Conservation (phyloP, 1,284 basidiomycete genomes). For the Ceratobasidium theobromae region DNA sequence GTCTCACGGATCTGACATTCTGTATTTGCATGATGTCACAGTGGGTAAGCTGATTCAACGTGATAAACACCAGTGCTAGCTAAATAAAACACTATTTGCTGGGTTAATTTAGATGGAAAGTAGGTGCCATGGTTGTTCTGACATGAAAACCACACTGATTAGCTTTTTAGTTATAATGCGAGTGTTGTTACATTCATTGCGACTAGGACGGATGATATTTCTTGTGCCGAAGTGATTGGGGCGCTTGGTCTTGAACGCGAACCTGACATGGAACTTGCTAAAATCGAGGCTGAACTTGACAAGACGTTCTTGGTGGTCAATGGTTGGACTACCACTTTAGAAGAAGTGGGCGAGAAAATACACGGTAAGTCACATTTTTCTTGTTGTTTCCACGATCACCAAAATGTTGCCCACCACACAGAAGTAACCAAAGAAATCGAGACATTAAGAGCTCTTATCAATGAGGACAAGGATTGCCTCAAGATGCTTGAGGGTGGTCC, state of each 20-base stretch:
- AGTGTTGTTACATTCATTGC: constrained; percentile 64
- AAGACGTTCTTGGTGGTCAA: constrained; percentile 45
- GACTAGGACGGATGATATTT: constrained; percentile 63
- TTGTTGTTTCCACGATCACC: neutral
- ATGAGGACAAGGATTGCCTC: constrained; percentile 53
- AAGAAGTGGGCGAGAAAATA: neutral
- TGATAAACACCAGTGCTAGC: neutral
- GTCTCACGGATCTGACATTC: neutral
- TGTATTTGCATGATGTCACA: constrained; percentile 33
- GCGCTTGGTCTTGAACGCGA: constrained; percentile 49
- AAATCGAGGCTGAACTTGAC: constrained; percentile 52
- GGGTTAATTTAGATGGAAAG: constrained; percentile 50
- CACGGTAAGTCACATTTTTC: neutral
- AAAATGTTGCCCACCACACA: neutral
- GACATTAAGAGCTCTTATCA: constrained; percentile 44
- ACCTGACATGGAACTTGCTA: constrained; percentile 54
- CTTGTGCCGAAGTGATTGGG: constrained; percentile 46
- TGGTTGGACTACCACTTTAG: constrained; percentile 41
- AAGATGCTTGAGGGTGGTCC: constrained; percentile 49
- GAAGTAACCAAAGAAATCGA: constrained; percentile 41
- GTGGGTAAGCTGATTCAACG: constrained; percentile 41
- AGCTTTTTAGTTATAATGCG: constrained; percentile 53
- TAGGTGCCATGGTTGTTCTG: constrained; percentile 41
- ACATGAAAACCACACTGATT: neutral
- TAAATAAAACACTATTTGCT: neutral